Base-by-base conservation (phyloP, 2,329 filamentous ascomycete species). In the Metarhizium guizhouense region DNA sequence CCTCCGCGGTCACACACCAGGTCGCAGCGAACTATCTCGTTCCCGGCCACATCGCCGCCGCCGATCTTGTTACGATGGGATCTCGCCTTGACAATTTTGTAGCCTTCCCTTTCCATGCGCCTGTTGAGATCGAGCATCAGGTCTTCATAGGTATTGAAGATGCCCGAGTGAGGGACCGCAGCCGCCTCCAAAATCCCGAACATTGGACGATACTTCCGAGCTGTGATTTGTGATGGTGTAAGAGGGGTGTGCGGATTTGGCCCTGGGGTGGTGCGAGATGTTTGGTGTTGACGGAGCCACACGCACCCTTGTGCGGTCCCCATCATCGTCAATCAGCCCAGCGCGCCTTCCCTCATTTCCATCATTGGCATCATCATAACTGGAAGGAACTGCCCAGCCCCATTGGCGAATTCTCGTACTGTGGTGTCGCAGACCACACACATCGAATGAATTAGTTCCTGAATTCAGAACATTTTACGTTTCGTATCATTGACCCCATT, bases 1-100 rank as follows among this genome's bases (percentile, higher is more conserved):
- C 73, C 73, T 51, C 73, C 73, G 49, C 73, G 70, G 59, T 76
- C 71, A 62, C 73, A 76, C n/a, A 75, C 73, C 2, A 76, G 69
- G 62, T 76, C 73, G 57, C 70, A 73, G 56, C 73, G 70, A 38
- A 75, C 70, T 53, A 75, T 74, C 47, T 73, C 71, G 61, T 73
- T 74, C n/a, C 67, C 67, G 51, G 71, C 70, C 53, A 71, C 66
- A 60, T 72, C 70, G 40, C 70, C 68, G 47, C 71, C 73, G 49
- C 70, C 70, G 57, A 73, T 67, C 53, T 72, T 69, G 57, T 69
- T 68, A 57, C 73, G 71, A 61, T 76, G 72, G 30, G 72, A 74
- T 56, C 73, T 67, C 34, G 70, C 67, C 62, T 75, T 75, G 65
- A 76, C 73, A 54, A 76, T 70, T 59, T 74, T 75, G 69, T 74